Conservation (phyloP, 1,284 basidiomycete species). For the Farysia itapuensis region DNA sequence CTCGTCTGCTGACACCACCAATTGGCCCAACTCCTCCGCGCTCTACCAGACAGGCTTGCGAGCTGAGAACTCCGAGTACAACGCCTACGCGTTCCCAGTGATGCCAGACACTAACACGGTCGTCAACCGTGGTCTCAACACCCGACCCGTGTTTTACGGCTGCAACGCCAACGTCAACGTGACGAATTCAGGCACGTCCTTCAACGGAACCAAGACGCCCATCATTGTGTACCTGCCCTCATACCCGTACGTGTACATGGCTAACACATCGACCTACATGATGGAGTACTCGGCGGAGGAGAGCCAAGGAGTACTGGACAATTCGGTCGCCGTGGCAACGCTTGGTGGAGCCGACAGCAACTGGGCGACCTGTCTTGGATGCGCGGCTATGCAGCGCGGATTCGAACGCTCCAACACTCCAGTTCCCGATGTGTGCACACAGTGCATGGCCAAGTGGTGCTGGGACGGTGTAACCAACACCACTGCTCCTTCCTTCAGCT, state of each 20-base stretch:
- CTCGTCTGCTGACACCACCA: slow-evolving; percentile 64
- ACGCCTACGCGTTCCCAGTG: slow-evolving; percentile 60
- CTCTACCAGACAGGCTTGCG: slow-evolving; percentile 59
- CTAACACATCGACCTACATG: slow-evolving; percentile 54
- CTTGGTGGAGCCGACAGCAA: slow-evolving; percentile 37
- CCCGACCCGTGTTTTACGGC: slow-evolving; percentile 75
- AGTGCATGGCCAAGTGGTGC: slow-evolving; percentile 51
- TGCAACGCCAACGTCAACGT: slow-evolving; percentile 63
- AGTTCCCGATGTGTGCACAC: slow-evolving; percentile 38
- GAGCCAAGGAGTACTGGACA: slow-evolving; percentile 50
- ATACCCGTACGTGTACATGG: slow-evolving; percentile 62
- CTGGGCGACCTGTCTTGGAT: slow-evolving; percentile 52
- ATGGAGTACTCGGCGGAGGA: slow-evolving; percentile 57
- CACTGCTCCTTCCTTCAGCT: slow-evolving; percentile 27
- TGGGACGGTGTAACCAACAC: slow-evolving; percentile 53
- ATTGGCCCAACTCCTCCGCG: slow-evolving; percentile 70
- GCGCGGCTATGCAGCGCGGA: slow-evolving; percentile 50
- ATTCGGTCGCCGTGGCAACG: slow-evolving; percentile 50
- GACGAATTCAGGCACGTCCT: slow-evolving; percentile 32
- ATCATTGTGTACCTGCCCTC: slow-evolving; percentile 62
- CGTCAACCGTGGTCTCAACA: slow-evolving; percentile 69
- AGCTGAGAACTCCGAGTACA: slow-evolving; percentile 21
- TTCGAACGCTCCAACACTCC: slow-evolving; percentile 33
- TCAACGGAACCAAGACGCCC: slow-evolving; percentile 59
- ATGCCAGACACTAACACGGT: slow-evolving; percentile 66